Base-by-base conservation (phyloP, 805 yeast species). In the Wickerhamomyces ciferrii region DNA sequence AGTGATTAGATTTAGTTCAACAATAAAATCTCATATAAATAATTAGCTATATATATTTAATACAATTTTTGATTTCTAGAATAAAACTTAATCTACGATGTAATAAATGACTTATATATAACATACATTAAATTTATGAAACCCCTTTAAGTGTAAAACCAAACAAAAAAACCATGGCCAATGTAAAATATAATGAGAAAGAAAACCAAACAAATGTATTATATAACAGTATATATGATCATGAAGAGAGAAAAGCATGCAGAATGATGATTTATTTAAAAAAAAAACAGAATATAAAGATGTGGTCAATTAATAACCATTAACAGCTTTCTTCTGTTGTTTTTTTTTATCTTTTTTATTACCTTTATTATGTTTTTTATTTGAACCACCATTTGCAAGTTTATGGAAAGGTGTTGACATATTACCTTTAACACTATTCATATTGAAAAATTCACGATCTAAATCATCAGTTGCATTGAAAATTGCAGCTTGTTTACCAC, bases 401-500 rank as follows among this genome's bases (percentile, higher is more conserved):
- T 73, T 74, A 61, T 92, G 97, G 75, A 88, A 89, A 7, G 98
- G 96, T 6, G 76, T 70, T 38, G 72, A 71, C 50, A 84, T 60
- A 45, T 75, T 78, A 3, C 96, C 96, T 50, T 74, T 72, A 4
- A 83, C 80, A 15, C 66, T 68, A 48, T 74, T 76, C 82, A 83
- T 78, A 46, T 77, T 74, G 73, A 92, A 92, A 60, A 92, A 92
- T 48, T 89, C 96, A 34, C 79, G 73, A 64, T 92, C 97, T 53
- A 92, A 71, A 55, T 88, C 94, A 38, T 80, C 87, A 32, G 92
- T 89, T 7, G 89, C 85, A 60, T 84, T 83, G 53, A 76, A 78
- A 51, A 85, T 71, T 2, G 89, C 87, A 13, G 94, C 92, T 60
- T 86, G 90, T 53, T 78, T 82, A 66, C 94, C 94, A 69, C 94